A percentile compares a stretch with the other conserved stretches of the same genome.
These are phyloP conservation scores for Protoeuglena noctilucae DNA, from an alignment of 139 green algal genomes.

Conservation along the genomic window DNA sequence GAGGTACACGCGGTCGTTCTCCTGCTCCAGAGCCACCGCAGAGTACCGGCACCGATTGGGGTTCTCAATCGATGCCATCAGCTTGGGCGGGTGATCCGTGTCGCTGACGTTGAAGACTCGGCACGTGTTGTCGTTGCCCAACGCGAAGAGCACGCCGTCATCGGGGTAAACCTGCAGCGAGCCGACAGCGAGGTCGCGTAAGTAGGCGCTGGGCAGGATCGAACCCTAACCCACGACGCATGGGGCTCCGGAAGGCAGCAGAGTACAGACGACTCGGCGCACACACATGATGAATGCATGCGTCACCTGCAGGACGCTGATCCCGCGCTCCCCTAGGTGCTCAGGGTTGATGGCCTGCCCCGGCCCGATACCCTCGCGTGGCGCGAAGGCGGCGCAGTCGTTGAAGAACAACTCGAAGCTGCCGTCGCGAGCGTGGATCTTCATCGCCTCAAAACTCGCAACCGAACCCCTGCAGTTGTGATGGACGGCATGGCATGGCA, in stretches of 20 bases:
- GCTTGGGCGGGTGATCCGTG: background rate
- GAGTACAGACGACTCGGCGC: too few relatives aligned
- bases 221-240: too few relatives aligned
- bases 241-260: too few relatives aligned
- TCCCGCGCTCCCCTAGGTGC: background rate
- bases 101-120: background rate
- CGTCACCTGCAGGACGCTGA: slow-evolving; percentile 1
- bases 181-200: slow-evolving; percentile 31
- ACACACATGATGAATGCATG: slow-evolving; percentile 23
- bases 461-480: slow-evolving; percentile 1
- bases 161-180: slow-evolving; percentile 28
- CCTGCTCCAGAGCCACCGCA: background rate
- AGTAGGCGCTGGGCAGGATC: slow-evolving; percentile 8
- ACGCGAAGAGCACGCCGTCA: background rate
- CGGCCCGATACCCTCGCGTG: background rate
- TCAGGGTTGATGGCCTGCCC: background rate
- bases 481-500: too few relatives aligned
- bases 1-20: background rate
- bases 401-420: background rate
- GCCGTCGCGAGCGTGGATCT: slow-evolving; percentile 14
- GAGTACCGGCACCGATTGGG: background rate
- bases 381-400: background rate
- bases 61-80: background rate
- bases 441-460: background rate
- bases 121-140: too few relatives aligned